Base-by-base conservation (phyloP, 1,139 yeast species). In the Sugiyamaella pinicola region DNA sequence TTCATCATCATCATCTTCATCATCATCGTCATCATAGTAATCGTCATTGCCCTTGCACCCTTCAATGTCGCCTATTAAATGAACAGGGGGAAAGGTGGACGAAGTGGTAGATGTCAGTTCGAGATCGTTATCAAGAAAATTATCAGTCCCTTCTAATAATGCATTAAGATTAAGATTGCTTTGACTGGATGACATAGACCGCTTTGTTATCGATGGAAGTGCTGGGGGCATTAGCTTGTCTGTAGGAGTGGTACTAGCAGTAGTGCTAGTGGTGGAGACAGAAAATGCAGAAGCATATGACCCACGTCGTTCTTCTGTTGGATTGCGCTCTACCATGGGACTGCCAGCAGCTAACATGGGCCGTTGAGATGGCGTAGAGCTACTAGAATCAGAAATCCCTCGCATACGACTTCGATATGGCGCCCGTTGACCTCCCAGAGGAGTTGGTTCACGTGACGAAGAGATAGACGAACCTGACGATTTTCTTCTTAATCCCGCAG, bases 401-500 rank as follows among this genome's bases (percentile, higher is more conserved):
- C 42, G 2, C 2, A 22, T 13, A 10, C 42, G 42, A 9, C 13
- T 28, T 28, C 9, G 15, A 8, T 13, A 19, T 2, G 43, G n/a
- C 4, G 44, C 4, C 18, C 48, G 10, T n/a, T 34, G 47, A 15
- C 18, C 21, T 8, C 53, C 53, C 13, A 45, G 35, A 26, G 45
- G 55, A 31, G 55, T 40, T 3, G 59, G 62, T 22, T 59, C 62
- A 18, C 62, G 53, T 2, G 61, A 57, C 1, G 61, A 49, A 6
- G 56, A 39, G 10, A 54, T 34, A 8, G 55, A 50, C 8, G 49
- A 45, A 10, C 52, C 37, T n/a, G 66, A 59, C 5, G 64, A 59
- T 41, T 59, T 58, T 15, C 66, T 52, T 24, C 68, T 55, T n/a
- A 71, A 47, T 1, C 75, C 71, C 6, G 79, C 73, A 5, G 43